Percentiles rank a stretch among this genome's conserved stretches.
Conservation (phyloP, 495 filamentous ascomycete genomes). For the Penicillium nucicola region DNA sequence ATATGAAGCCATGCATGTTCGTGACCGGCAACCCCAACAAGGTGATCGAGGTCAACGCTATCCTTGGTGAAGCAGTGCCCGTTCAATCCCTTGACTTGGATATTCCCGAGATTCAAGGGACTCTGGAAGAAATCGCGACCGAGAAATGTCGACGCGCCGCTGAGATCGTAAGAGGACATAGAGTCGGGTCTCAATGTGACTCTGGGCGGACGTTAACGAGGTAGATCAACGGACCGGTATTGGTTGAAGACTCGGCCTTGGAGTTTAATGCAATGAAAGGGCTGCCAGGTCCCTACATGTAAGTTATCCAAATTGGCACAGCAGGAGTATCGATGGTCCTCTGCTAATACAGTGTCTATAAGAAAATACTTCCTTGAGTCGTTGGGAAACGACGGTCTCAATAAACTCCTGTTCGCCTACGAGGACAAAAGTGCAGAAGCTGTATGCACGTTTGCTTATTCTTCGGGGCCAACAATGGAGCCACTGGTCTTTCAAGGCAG, state of each 20-base stretch:
- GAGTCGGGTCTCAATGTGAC: neutral
- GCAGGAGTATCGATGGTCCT: neutral
- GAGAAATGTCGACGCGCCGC: slow-evolving; percentile 76
- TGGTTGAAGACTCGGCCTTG: slow-evolving; percentile 92
- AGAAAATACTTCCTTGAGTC: slow-evolving; percentile 86
- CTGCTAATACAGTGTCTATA: neutral
- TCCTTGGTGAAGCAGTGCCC: slow-evolving; percentile 62
- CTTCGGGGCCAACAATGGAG: slow-evolving; percentile 69
- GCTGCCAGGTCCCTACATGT: slow-evolving; percentile 90
- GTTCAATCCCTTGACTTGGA: slow-evolving; percentile 63
- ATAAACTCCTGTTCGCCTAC: slow-evolving; percentile 76
- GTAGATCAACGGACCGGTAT: slow-evolving; percentile 73
- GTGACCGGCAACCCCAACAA: slow-evolving; percentile 86
- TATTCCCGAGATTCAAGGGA: slow-evolving; percentile 75
- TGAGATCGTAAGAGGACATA: slow-evolving; percentile 47
- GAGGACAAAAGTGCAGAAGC: slow-evolving; percentile 83
- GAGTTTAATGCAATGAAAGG: slow-evolving; percentile 80
- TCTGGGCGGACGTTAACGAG: neutral
- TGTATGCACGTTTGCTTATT: slow-evolving; percentile 88
- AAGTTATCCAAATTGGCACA: slow-evolving; percentile 21
- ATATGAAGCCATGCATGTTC: slow-evolving; percentile 44
- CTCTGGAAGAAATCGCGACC: slow-evolving; percentile 71
- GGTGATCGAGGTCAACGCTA: slow-evolving; percentile 71
- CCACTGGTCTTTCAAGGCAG: slow-evolving; percentile 79
- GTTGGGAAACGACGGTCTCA: slow-evolving; percentile 73